A percentile compares a stretch with the other conserved stretches of the same genome.
phyloP scores from a whole-genome alignment of 1,284 basidiomycete species.

The Melampsora americana region DNA sequence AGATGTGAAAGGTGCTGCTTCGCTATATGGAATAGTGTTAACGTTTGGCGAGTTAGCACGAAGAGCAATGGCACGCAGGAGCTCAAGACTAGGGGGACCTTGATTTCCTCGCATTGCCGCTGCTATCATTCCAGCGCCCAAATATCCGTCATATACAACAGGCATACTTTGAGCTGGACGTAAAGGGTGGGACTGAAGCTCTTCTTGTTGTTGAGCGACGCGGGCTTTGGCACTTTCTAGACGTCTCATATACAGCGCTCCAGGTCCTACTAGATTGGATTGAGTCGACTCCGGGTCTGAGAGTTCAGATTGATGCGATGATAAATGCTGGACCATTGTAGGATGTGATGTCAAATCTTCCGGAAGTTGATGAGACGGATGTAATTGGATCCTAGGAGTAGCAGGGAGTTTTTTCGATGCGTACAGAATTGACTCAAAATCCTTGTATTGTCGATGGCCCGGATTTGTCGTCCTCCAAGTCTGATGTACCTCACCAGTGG shows the following conservation, averaged over 20 bases:
- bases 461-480: too few relatives aligned
- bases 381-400: too few relatives aligned
- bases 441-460: too few relatives aligned
- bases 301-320: too few relatives aligned
- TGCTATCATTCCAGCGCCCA: constrained; percentile 7
- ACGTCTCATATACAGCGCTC: background rate
- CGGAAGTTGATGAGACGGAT: too few relatives aligned
- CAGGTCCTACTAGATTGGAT: background rate
- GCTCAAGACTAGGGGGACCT: constrained; percentile 8
- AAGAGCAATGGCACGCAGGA: constrained; percentile 14
- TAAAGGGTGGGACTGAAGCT: background rate
- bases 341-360: too few relatives aligned
- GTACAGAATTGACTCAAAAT: too few relatives aligned
- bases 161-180: constrained; percentile 1
- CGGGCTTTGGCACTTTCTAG: background rate
- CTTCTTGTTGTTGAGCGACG: background rate
- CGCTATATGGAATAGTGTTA: background rate
- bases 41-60: background rate
- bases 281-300: too few relatives aligned
- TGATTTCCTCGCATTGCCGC: constrained; percentile 1
- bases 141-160: constrained; percentile 6
- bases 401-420: too few relatives aligned
- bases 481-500: too few relatives aligned
- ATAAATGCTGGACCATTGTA: too few relatives aligned
- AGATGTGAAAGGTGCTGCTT: constrained; percentile 1